A percentile compares a stretch with the other conserved stretches of the same genome.
Evolutionary conservation across 2,329 filamentous ascomycete species (phyloP).

Genomic region (Dryadomyces quercus-mongolicae): DNA sequence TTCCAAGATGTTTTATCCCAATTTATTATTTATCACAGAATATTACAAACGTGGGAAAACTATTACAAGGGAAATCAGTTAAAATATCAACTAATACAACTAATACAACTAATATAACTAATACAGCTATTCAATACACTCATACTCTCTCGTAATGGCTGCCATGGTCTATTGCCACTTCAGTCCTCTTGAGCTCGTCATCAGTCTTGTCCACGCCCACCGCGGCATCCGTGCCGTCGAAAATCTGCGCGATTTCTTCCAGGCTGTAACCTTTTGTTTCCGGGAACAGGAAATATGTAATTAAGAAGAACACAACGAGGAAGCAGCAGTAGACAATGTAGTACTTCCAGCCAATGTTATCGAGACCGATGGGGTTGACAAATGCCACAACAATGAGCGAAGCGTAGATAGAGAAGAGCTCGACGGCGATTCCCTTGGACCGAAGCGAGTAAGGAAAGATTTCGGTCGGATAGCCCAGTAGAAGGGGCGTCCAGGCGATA

Average conservation of each 20-base stretch:
- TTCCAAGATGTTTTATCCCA: too few relatives aligned
- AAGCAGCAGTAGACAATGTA: constrained; percentile 8
- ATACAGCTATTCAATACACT: too few relatives aligned
- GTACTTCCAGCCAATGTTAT: constrained; percentile 7
- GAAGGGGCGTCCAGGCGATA: not conserved
- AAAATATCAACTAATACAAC: too few relatives aligned
- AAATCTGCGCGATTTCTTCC: constrained; percentile 9
- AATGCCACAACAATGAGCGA: not conserved
- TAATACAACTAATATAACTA: too few relatives aligned
- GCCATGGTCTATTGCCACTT: too few relatives aligned
- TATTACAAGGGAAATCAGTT: too few relatives aligned
- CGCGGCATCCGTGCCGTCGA: not conserved
- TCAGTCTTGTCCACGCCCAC: too few relatives aligned
- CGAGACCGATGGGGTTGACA: constrained; percentile 6
- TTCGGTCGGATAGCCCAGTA: constrained; percentile 3
- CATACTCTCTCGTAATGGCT: too few relatives aligned
- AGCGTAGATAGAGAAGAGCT: not conserved
- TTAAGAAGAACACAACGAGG: not conserved
- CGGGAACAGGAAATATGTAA: constrained; percentile 12
- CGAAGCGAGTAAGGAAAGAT: constrained; percentile 3
- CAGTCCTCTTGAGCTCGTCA: too few relatives aligned
- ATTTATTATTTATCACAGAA: too few relatives aligned
- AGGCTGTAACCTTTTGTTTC: constrained; percentile 16
- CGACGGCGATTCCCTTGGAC: not conserved
- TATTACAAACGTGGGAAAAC: too few relatives aligned